Evolutionary conservation across 2,329 filamentous ascomycete species (phyloP), one percentile per base, ranked within the genome.

Genomic region (Alternaria panax): DNA sequence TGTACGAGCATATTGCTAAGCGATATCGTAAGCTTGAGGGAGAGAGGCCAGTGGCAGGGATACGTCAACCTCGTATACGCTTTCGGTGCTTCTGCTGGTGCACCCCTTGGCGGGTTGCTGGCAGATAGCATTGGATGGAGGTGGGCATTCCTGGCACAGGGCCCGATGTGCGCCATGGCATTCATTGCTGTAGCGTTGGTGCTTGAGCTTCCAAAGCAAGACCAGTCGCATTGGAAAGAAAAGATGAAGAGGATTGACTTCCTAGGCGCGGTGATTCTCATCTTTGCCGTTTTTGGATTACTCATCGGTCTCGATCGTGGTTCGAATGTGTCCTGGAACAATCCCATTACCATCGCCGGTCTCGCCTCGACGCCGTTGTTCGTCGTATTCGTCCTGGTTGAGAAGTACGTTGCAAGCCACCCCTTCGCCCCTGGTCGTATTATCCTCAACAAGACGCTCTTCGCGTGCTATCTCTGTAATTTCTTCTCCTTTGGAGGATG

Each of bases 381-480:
- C 72, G 75, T 82, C 22, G 60, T 87, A n/a, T 93, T 94, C 75
- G 66, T 92, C 24, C 73, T 88, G 24, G 83, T 93, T 55, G 92
- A 94, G 78, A 83, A 84, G 64, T 86, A 86, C 62, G 77, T 92
- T 11, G 90, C 90, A 0, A 77, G 82, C 0, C 85, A 92, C 58
- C 91, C 92, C 0, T 92, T 94, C 67, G 90, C 90, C 0, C 91
- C 92, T 0, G 86, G 88, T 9, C 89, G 88, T 68, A 86, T 93
- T 67, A 89, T 93, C 64, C 87, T 92, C 69, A 84, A 90, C 70
- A 82, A 83, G 7, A 84, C 84, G 7, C 82, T 93, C 27, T 83
- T 92, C 50, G 86, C 90, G 3, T 87, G 86, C 73, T 93, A 90
- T 68, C 76, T 88, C 1, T 87, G 86, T 74, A 92, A 92, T 75